Evolutionary conservation across 306 rosid genomes (phyloP).

Genomic region (Comarum palustre): DNA sequence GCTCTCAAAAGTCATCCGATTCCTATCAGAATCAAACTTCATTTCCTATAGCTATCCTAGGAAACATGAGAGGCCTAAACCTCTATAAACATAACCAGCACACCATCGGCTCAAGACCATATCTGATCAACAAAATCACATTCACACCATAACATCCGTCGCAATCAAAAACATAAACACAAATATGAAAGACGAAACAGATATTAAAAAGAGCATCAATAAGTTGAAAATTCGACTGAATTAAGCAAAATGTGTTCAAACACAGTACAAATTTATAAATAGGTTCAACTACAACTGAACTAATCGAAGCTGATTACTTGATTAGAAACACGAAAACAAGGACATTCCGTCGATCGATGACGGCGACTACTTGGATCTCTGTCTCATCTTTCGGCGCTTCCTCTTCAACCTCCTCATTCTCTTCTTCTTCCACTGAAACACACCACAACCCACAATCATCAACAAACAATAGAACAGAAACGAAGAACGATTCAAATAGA

Average conservation of each 20-base stretch:
- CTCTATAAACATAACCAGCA: background rate
- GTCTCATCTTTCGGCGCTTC: slow-evolving; percentile 93
- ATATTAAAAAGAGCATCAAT: background rate
- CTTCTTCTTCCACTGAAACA: slow-evolving; percentile 82
- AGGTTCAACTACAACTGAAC: slow-evolving; percentile 17
- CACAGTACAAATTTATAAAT: background rate
- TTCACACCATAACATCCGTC: background rate
- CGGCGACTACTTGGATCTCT: slow-evolving; percentile 61
- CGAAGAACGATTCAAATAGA: background rate
- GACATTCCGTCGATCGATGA: background rate
- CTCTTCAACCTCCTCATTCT: slow-evolving; percentile 88
- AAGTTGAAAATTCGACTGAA: slow-evolving; percentile 9
- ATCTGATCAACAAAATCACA: background rate
- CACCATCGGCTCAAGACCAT: background rate
- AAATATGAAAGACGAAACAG: background rate
- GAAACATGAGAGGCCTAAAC: background rate
- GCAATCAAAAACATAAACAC: background rate
- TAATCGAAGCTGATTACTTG: slow-evolving; percentile 20
- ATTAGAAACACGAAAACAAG: background rate
- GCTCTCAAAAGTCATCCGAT: too few species aligned
- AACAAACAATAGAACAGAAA: background rate
- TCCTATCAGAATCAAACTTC: too few species aligned
- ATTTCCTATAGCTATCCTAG: background rate
- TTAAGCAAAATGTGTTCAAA: slow-evolving; percentile 27
- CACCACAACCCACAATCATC: background rate